These are phyloP conservation scores for Trichosporon asahii DNA, from an alignment of 1,284 basidiomycete species.

Conservation along the genomic window DNA sequence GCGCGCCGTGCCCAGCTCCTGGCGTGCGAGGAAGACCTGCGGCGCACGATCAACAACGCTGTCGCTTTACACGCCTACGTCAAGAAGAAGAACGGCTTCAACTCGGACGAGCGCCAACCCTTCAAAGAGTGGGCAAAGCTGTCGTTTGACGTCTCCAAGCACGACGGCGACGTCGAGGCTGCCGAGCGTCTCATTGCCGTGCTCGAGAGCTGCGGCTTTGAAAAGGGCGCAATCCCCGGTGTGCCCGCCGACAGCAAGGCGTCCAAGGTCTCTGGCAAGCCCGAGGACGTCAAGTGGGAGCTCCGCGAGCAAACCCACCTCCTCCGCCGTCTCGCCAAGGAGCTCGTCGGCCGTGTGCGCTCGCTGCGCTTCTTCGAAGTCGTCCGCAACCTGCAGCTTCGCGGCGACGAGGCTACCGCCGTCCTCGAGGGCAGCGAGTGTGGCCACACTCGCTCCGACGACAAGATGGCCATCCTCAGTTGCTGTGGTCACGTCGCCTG, in stretches of 20 bases:
- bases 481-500: conserved; percentile 88
- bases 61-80: conserved; percentile 55
- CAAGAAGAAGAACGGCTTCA: conserved; percentile 29
- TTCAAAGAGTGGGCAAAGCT: conserved; percentile 42
- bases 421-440: conserved; percentile 36
- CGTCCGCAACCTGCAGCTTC: conserved; percentile 79
- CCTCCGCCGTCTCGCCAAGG: conserved; percentile 75
- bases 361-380: conserved; percentile 86
- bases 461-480: conserved; percentile 76
- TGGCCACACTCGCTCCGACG: conserved; percentile 57
- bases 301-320: conserved; percentile 82
- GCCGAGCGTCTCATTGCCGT: conserved; percentile 40
- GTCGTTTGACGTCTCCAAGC: conserved; percentile 54
- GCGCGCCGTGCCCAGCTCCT: conserved; percentile 75
- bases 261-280: conserved; percentile 28
- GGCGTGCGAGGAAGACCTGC: conserved; percentile 72
- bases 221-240: conserved; percentile 26
- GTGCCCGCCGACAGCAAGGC: conserved; percentile 47
- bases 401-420: conserved; percentile 56
- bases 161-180: conserved; percentile 59
- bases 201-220: conserved; percentile 52
- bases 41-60: conserved; percentile 63
- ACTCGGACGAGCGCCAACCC: conserved; percentile 34
- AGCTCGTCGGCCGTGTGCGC: conserved; percentile 79
- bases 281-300: conserved; percentile 65